Conservation (phyloP, 2,329 filamentous ascomycete genomes). For the Ophiostoma tasmaniense region DNA sequence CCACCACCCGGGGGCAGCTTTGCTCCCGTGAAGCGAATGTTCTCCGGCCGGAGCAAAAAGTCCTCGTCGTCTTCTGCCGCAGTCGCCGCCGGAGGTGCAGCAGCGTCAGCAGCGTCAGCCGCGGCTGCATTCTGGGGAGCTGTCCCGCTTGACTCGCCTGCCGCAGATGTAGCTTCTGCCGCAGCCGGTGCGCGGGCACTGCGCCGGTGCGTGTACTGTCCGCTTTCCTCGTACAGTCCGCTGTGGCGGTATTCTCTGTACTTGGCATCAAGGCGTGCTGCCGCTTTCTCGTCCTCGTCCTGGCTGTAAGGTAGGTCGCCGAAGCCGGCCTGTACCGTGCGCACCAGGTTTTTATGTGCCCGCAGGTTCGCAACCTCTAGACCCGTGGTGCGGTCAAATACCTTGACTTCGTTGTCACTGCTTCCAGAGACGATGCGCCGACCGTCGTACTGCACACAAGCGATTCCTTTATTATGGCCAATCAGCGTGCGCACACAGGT, state of each 20-base stretch:
- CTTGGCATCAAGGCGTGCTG: constrained; percentile 55
- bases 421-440: constrained; percentile 90
- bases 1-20: constrained; percentile 86
- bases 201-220: constrained; percentile 6
- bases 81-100: not conserved
- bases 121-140: not conserved
- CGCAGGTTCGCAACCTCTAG: constrained; percentile 83
- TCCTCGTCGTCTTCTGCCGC: constrained; percentile 36
- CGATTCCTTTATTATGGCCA: constrained; percentile 90
- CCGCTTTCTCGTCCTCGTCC: constrained; percentile 64
- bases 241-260: constrained; percentile 48
- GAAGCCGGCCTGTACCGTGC: constrained; percentile 91
- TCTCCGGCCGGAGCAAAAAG: constrained; percentile 62
- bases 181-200: not conserved
- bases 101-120: not conserved
- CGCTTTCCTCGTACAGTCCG: constrained; percentile 27
- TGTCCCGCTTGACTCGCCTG: not conserved
- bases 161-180: not conserved
- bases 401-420: constrained; percentile 91
- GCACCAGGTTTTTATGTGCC: constrained; percentile 75
- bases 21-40: constrained; percentile 72
- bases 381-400: constrained; percentile 79
- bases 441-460: constrained; percentile 94
- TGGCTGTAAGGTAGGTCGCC: constrained; percentile 76
- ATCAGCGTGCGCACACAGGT: constrained; percentile 67